Percentiles rank a stretch among this genome's conserved stretches.
These are phyloP conservation scores for Trametes hirsuta DNA, from an alignment of 1,284 basidiomycete genomes.

Conservation along the genomic window DNA sequence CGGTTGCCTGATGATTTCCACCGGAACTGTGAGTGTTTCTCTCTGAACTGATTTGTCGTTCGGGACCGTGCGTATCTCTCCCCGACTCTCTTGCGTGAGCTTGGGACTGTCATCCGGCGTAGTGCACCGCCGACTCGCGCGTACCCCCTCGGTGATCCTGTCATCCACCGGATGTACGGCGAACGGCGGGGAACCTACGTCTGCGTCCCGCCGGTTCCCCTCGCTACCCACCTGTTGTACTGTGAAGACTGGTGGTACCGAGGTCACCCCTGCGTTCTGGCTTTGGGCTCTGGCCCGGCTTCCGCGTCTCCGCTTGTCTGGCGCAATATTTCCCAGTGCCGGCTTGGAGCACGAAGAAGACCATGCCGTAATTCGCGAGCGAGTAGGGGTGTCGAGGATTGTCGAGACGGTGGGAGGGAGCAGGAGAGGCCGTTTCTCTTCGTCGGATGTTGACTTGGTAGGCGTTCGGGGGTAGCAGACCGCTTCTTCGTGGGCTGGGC, in stretches of 20 bases:
- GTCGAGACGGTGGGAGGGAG: neutral
- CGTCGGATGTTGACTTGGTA: neutral
- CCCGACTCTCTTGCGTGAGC: neutral
- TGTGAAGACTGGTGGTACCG: conserved; percentile 1
- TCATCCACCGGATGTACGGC: neutral
- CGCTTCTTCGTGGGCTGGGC: neutral
- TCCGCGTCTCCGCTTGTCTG: neutral
- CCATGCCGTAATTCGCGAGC: neutral
- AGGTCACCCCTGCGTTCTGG: neutral
- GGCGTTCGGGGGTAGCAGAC: neutral
- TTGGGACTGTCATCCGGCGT: neutral
- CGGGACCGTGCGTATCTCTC: neutral
- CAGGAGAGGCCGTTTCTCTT: conserved; percentile 4
- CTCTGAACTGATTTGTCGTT: neutral
- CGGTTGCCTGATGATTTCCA: conserved; percentile 1
- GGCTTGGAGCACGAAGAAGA: neutral
- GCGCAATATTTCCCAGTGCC: neutral
- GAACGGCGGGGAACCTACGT: neutral
- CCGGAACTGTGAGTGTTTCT: neutral
- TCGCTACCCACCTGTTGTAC: neutral
- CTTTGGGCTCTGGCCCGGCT: neutral
- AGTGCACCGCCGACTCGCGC: neutral
- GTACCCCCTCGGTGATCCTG: conserved; percentile 1
- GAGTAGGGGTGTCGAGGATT: neutral
- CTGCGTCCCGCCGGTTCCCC: neutral